Evolutionary conservation across 257 asterid species (phyloP).

Genomic region (Eustoma russellianum): DNA sequence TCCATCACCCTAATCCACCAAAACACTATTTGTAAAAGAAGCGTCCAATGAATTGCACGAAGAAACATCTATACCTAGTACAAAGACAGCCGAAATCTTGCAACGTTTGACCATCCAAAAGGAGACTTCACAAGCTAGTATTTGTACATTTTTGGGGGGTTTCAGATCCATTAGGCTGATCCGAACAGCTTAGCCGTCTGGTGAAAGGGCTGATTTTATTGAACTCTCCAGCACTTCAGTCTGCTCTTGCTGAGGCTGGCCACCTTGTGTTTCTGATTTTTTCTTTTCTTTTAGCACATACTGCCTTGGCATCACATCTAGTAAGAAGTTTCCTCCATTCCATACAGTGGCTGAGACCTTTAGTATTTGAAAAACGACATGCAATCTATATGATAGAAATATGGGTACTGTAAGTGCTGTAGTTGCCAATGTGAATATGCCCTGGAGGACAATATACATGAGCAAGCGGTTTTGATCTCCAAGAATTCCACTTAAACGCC

Average conservation of each 20-base stretch:
- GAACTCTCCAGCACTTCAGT: neutral
- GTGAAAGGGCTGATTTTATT: constrained; percentile 9
- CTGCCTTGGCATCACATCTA: constrained; percentile 96
- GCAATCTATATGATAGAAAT: constrained; percentile 69
- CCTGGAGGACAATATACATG: constrained; percentile 86
- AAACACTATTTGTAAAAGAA: no score
- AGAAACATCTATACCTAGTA: no score
- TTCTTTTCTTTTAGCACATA: constrained; percentile 74
- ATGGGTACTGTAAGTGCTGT: constrained; percentile 83
- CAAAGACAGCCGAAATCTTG: no score
- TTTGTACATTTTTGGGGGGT: neutral
- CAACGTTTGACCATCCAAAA: no score
- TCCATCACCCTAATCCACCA: no score
- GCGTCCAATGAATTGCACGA: no score
- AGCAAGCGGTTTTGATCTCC: constrained; percentile 90
- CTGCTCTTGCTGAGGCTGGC: constrained; percentile 17
- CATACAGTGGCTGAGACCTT: constrained; percentile 83
- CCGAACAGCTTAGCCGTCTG: constrained; percentile 8
- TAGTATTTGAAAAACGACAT: constrained; percentile 63
- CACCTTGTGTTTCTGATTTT: constrained; percentile 50
- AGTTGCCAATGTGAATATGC: constrained; percentile 78
- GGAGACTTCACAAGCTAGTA: no score
- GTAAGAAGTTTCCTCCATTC: constrained; percentile 90
- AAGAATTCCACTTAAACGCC: constrained; percentile 89
- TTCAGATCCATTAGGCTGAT: constrained; percentile 19